Base-by-base conservation (phyloP, 768 basidiomycete genomes). In the Pleurotus citrinopileatus region DNA sequence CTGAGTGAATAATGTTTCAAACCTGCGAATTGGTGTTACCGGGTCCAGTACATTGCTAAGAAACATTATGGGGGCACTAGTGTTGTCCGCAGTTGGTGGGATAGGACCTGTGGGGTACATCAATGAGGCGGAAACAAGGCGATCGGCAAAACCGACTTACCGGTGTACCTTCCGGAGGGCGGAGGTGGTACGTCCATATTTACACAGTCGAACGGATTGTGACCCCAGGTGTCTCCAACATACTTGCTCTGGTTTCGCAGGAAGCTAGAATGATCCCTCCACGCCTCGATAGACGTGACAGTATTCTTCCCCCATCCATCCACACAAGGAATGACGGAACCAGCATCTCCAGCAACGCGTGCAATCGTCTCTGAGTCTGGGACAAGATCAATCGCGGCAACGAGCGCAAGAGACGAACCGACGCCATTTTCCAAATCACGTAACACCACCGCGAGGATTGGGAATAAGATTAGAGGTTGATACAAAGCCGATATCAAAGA, bases 61-160 rank as follows among this genome's bases (percentile, higher is more conserved):
- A 15, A 76, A 42, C 0, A 76, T 61, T 13, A 76, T 54, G 0
- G 74, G 74, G 54, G 65, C 61, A 54, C 72, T 74, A 15, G 73
- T 75, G 42, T 71, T 72, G 7, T 57, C 69, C 10, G 56, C 55
- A 54, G 74, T 67, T 3, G 72, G 70, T 17, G 40, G 40, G 28
- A 44, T 25, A 44, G 43, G 6, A 12, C 43, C 43, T 44, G 43
- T 22, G 23, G 3, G 32, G n/a, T 10, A 34, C 10, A n/a, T 9
- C n/a, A n/a, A 34, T 9, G 32, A 34, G 9, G 9, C 9, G 1
- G 9, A n/a, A 34, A 9, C 10, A 20, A 44, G 20, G 10, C 7
- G 19, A 19, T 40, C 25, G 20, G 9, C 10, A 44, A 4, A 26
- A 8, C 6, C 5, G 12, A 44, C 43, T 20, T 26, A 44, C 43